Evolutionary conservation across 2,329 filamentous ascomycete species (phyloP), one percentile per base, ranked within the genome.

Genomic region (Nigrospora oryzae): DNA sequence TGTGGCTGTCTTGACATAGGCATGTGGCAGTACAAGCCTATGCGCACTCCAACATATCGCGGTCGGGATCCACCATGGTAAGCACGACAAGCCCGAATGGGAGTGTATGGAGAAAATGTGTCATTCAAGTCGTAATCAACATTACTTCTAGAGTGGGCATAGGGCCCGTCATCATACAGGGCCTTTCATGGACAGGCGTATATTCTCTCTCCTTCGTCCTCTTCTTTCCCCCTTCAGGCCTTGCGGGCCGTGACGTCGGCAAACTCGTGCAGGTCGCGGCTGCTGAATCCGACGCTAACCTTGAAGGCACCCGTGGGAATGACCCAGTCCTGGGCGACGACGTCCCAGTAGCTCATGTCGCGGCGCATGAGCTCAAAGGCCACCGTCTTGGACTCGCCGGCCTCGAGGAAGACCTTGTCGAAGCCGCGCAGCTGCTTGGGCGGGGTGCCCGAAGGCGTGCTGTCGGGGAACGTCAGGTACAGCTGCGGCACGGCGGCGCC

Each of bases 341-440:
- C 67, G 53, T 95, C 86, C 90, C 90, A 96, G 68, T 89, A 93
- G 60, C 84, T 89, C 46, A 96, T 56, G 59, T 96, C 91, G 44
- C 88, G 80, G 36, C 89, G 76, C 13, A 81, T 89, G 47, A 96
- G 64, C 35, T 83, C 77, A 1, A 79, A 82, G 1, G 63, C 72
- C 65, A 93, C 93, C 1, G 73, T 79, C 12, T 70, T 72, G 43
- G 73, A 79, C 63, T 81, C 64, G 13, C 86, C 87, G 1, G 86
- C 75, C 12, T 75, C 70, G 48, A 96, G 81, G 43, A 71, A 73
- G 45, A 95, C 65, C 40, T 88, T 79, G 46, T 94, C 86, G 57
- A 96, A 97, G 28, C 83, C 83, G 49, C 91, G 81, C 15, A 96
- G 79, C 2, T 81, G 79, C 55, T 95, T 86, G 32, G 81, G 73